Evolutionary conservation across 2,329 filamentous ascomycete genomes (phyloP).

Genomic region (Pseudopithomyces maydicus): DNA sequence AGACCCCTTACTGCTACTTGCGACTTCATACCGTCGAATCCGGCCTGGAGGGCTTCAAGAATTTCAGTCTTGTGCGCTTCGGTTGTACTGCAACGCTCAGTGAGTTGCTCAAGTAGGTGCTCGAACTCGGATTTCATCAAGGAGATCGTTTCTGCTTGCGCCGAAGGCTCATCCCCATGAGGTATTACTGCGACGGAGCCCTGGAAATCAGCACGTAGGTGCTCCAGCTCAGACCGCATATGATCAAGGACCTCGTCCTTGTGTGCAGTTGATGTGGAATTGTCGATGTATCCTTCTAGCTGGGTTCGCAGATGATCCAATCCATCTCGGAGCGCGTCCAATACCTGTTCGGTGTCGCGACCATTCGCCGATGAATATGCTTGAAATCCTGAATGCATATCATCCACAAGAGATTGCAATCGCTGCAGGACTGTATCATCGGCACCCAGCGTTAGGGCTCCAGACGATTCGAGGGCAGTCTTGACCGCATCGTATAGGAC

Average conservation of each 20-base stretch:
- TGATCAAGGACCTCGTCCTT: constrained; percentile 80
- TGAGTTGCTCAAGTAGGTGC: constrained; percentile 63
- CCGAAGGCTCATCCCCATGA: constrained; percentile 47
- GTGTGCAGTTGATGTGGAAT: constrained; percentile 68
- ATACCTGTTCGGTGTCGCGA: constrained; percentile 82
- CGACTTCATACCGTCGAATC: constrained; percentile 49
- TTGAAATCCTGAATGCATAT: constrained; percentile 70
- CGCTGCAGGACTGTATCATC: constrained; percentile 65
- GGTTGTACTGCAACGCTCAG: constrained; percentile 48
- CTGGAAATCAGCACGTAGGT: constrained; percentile 66
- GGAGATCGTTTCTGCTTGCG: constrained; percentile 52
- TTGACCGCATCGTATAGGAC: constrained; percentile 64
- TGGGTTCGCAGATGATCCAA: constrained; percentile 79
- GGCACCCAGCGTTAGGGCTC: constrained; percentile 57
- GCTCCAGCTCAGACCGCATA: constrained; percentile 67
- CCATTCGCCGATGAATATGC: constrained; percentile 80
- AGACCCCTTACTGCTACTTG: constrained; percentile 45
- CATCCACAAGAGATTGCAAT: constrained; percentile 63
- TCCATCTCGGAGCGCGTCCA: constrained; percentile 86
- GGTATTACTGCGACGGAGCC: constrained; percentile 54
- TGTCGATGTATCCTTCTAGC: constrained; percentile 81
- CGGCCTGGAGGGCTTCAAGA: constrained; percentile 44
- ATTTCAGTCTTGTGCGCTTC: constrained; percentile 45
- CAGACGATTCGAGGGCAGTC: constrained; percentile 59
- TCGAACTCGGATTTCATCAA: constrained; percentile 64